Evolutionary conservation across 768 basidiomycete genomes (phyloP).

Genomic region (Epithele typhae): DNA sequence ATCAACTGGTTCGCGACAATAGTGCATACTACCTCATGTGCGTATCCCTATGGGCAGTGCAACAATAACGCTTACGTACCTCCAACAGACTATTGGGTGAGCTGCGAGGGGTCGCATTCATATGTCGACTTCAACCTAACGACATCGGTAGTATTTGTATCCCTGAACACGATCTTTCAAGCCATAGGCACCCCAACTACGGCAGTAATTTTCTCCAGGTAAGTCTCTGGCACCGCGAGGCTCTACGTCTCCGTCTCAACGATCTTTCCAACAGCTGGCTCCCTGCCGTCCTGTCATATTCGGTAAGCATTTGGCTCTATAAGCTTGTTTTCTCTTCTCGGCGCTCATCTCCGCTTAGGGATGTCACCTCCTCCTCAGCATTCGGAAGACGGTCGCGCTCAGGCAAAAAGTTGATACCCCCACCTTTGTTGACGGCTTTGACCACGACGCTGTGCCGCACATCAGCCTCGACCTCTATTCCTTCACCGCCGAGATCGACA

Average conservation of each 20-base stretch:
- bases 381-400: conserved; percentile 14
- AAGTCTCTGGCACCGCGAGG: neutral
- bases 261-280: conserved; percentile 13
- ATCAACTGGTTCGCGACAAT: conserved; percentile 13
- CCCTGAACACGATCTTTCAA: conserved; percentile 5
- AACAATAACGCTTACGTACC: neutral
- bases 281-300: conserved; percentile 16
- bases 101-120: conserved; percentile 6
- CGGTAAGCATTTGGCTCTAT: conserved; percentile 9
- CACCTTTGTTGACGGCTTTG: too few relatives aligned
- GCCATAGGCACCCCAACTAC: neutral
- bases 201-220: conserved; percentile 1
- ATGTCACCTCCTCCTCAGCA: conserved; percentile 18
- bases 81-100: neutral
- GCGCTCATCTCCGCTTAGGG: conserved; percentile 6
- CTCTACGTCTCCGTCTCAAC: neutral
- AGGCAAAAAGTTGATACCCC: conserved; percentile 7
- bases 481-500: too few relatives aligned
- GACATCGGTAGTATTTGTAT: neutral
- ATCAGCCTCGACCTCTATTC: too few relatives aligned
- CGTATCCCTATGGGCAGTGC: neutral
- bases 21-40: conserved; percentile 14
- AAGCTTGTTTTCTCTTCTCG: neutral
- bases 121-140: too few relatives aligned
- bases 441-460: too few relatives aligned